Evolutionary conservation across 495 filamentous ascomycete genomes (phyloP), one percentile per base, ranked within the genome.

Genomic region (Penicillium tannophilum): DNA sequence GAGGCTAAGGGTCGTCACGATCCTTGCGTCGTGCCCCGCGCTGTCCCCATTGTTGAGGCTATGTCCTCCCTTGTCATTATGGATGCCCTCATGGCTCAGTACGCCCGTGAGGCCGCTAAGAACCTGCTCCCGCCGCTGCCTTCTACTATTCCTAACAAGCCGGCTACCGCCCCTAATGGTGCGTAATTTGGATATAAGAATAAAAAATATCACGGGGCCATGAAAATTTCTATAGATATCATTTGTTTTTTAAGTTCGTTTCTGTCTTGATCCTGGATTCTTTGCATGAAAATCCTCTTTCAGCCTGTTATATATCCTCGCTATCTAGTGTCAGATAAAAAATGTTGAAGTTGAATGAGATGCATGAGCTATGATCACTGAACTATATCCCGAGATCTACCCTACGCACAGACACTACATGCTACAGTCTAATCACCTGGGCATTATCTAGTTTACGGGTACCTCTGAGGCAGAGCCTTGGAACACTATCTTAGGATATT

Each of bases 1-100:
- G 93, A 92, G 56, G 94, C 94, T 42, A 98, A 98, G 82, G 94
- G 94, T 8, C 82, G 94, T 49, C 94, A 98, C 71, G 94, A 98
- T 69, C 94, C 94, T 17, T 97, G 93, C 69, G 94, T 98, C 8
- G 91, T 96, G 1, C 94, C 94, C 16, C 83, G 94, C 45, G 94
- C 94, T 12, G 88, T 98, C 36, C 93, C 93, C 28, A 98, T 98
- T 53, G 93, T 98, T 6, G 94, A 98, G 78, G 86, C 92, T 39
- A 98, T 98, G 94, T 90, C 93, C 9, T 85, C 92, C 12, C 74
- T 98, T 56, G 90, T 93, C 10, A 75, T 98, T 30, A 93, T 97
- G 81, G 94, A 98, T 76, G 88, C 91, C n/a, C 73, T 96, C 55
- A 77, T 96, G 77, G 88, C 90, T 51, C 93, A 98, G 80, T 87